Conservation (phyloP, 768 basidiomycete genomes). For the Hypholoma sublateritium region DNA sequence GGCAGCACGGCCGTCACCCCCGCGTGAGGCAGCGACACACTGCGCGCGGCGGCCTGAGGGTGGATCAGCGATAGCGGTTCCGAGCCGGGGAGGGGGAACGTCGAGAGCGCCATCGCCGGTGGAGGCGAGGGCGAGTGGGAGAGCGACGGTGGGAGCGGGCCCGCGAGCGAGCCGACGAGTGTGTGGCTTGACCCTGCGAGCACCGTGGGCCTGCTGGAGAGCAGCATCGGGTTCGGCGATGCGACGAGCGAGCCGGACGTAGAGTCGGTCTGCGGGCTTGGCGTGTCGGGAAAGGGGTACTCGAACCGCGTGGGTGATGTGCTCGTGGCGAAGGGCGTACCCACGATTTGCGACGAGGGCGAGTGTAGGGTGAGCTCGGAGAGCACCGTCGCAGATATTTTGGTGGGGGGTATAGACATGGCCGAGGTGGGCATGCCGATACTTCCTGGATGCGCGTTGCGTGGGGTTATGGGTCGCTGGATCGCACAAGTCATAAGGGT, state of each 20-base stretch:
- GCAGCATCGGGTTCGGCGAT: background rate
- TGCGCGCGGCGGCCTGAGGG: background rate
- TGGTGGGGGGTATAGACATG: background rate
- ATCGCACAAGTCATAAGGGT: background rate
- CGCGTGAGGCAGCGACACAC: background rate
- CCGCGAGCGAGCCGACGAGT: background rate
- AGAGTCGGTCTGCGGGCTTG: background rate
- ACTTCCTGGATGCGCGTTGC: background rate
- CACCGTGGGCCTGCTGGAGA: no score
- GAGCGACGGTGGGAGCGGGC: background rate
- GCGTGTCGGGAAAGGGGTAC: constrained; percentile 29
- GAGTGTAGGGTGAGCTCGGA: constrained; percentile 26
- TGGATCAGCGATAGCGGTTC: background rate
- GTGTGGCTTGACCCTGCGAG: no score
- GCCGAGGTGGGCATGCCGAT: background rate
- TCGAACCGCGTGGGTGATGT: constrained; percentile 23
- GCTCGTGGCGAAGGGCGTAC: constrained; percentile 27
- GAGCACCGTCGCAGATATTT: constrained; percentile 10
- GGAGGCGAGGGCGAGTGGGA: background rate
- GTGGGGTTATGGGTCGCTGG: background rate
- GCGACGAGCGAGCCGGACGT: constrained; percentile 7
- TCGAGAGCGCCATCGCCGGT: background rate
- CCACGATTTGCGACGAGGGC: constrained; percentile 26
- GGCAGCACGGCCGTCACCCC: background rate
- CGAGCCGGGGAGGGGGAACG: background rate